Base-by-base conservation (phyloP, 108 stramenopile genomes). In the Skeletonema grethae region DNA sequence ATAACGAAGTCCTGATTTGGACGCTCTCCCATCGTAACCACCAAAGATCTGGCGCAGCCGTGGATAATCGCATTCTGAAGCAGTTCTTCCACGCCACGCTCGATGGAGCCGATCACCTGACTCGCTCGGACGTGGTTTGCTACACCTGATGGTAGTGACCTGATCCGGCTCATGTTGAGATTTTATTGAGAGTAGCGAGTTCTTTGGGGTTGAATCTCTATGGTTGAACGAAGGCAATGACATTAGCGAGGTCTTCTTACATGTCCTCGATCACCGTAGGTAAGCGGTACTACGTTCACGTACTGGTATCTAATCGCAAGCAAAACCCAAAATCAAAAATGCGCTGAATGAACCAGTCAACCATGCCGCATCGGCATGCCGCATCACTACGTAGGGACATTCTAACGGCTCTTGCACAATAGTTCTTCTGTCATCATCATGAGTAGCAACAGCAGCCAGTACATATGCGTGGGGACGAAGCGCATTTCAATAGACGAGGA, bases 401-500 rank as follows among this genome's bases (percentile, higher is more conserved):
- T n/a, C 15, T n/a, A 43, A 43, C 41, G 15, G 41, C 15, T 38
- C 1, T 2, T 38, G 11, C 36, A 11, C 34, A 39, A 9, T 11
- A 11, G 38, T 39, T 43, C 15, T 43, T 43, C 15, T 15, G 3
- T 15, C 5, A 43, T 3, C 50, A 53, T 10, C 8, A 53, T 20
- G 20, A 53, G 50, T 53, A 53, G 22, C 6, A 48, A 6, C 22
- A 53, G 50, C 50, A 53, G 4, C 22, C 50, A 53, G 9, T 53
- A 53, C 22, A 53, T 53, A 53, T 53, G 50, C 22, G 50, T 53
- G 22, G 79, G 79, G 4, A 80, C 72, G 16, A 73, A 73, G 41
- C 79, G 67, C 43, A 65, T 80, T 8, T 59, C 72, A 43, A 74
- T 80, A 65, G 35, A 20, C 28, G 50, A 72, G 31, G 67, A 61